Evolutionary conservation across 1,284 basidiomycete genomes (phyloP).

Genomic region (Leccinum subrobustum): DNA sequence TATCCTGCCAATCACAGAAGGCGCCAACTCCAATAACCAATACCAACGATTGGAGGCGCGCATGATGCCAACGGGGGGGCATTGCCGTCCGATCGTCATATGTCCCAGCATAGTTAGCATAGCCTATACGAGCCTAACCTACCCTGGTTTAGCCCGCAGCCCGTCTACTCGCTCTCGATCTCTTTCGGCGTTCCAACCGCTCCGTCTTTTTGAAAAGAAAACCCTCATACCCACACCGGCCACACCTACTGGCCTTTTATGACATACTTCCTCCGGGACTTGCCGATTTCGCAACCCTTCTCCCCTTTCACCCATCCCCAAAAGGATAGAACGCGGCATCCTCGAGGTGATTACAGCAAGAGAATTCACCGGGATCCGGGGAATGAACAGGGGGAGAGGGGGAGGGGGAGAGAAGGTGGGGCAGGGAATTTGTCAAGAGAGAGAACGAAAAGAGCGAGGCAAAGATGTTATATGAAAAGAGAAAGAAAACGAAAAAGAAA

Average conservation of each 20-base stretch:
- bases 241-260: not conserved
- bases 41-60: not conserved
- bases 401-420: not conserved
- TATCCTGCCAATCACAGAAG: not conserved
- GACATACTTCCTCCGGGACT: not conserved
- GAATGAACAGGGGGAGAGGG: not conserved
- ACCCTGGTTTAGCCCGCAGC: not conserved
- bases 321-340: constrained; percentile 21
- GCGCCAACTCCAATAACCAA: not conserved
- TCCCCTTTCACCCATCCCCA: not conserved
- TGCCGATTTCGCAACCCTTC: not conserved
- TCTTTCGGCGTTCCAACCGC: not conserved
- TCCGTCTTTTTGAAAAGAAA: not conserved
- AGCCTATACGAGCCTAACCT: not conserved
- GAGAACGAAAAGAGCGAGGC: not conserved
- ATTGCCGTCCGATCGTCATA: not conserved
- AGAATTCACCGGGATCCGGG: constrained; percentile 10
- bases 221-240: constrained; percentile 18
- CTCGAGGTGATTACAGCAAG: constrained; percentile 34
- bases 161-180: not conserved
- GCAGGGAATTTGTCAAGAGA: constrained; percentile 9
- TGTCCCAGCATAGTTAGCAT: not conserved
- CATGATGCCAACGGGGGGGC: not conserved
- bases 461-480: constrained; percentile 9
- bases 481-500: not conserved